phyloP scores from a whole-genome alignment of 306 rosid species.

The Luffa aegyptiaca region DNA sequence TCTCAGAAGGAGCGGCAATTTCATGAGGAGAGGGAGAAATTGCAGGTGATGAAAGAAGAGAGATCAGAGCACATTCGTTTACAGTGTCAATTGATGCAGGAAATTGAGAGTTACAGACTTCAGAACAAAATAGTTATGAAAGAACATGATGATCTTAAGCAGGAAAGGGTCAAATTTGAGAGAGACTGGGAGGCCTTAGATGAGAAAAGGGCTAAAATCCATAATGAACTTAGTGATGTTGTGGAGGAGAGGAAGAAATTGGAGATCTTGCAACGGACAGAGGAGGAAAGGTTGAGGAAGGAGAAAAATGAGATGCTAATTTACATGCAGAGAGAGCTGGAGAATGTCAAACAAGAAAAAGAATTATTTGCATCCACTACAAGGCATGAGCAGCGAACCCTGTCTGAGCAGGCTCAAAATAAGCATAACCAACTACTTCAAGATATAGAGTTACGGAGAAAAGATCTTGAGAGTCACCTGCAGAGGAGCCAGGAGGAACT shows the following conservation, averaged over 20 bases:
- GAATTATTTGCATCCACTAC: conserved; percentile 48
- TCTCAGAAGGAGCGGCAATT: conserved; percentile 48
- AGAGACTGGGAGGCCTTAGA: conserved; percentile 82
- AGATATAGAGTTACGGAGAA: conserved; percentile 52
- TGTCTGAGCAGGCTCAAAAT: conserved; percentile 49
- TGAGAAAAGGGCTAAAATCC: conserved; percentile 51
- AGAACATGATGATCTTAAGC: conserved; percentile 63
- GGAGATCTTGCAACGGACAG: conserved; percentile 34
- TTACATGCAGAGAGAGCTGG: conserved; percentile 46
- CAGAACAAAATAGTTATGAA: conserved; percentile 38
- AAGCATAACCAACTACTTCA: conserved; percentile 41
- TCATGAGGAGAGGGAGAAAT: conserved; percentile 45
- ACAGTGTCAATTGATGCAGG: conserved; percentile 61
- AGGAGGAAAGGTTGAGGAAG: conserved; percentile 54
- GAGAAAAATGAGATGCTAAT: conserved; percentile 45
- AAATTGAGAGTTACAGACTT: conserved; percentile 52
- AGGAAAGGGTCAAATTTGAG: conserved; percentile 69
- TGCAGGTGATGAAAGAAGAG: conserved; percentile 47
- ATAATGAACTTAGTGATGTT: conserved; percentile 29
- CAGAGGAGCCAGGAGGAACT: conserved; percentile 44
- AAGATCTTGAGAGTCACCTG: conserved; percentile 53
- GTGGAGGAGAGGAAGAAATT: conserved; percentile 54
- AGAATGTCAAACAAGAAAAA: conserved; percentile 58
- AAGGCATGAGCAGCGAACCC: conserved; percentile 40
- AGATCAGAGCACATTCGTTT: conserved; percentile 61